These are phyloP conservation scores for Pachysandra terminalis DNA, from an alignment of 164 flowering plant genomes.

Conservation along the genomic window DNA sequence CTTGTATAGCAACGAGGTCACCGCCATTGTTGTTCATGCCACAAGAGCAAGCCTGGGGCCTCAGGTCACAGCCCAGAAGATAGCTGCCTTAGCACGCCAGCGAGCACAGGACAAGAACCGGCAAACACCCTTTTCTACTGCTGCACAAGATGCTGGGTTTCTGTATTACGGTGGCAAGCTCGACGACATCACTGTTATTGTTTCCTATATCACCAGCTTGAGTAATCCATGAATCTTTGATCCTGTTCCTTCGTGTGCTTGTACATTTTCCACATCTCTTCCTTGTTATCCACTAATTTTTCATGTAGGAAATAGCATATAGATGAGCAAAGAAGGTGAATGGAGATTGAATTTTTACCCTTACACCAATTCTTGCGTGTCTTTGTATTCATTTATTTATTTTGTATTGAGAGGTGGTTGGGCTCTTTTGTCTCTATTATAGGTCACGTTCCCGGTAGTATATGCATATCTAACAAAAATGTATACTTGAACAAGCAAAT, in stretches of 20 bases:
- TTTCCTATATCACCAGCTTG: constrained; percentile 44
- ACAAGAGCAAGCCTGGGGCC: constrained; percentile 81
- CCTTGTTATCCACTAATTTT: too few species aligned
- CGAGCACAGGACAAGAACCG: constrained; percentile 77
- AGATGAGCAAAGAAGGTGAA: too few species aligned
- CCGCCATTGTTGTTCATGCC: constrained; percentile 84
- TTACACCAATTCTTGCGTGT: too few species aligned
- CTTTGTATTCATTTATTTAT: too few species aligned
- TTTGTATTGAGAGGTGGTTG: too few species aligned
- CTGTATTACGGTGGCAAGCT: constrained; percentile 61
- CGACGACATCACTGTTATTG: constrained; percentile 67
- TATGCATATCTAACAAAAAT: too few species aligned
- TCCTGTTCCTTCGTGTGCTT: neutral
- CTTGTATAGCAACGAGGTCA: constrained; percentile 81
- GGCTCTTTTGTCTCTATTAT: too few species aligned
- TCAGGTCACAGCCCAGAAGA: constrained; percentile 89
- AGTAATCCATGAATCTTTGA: constrained; percentile 12
- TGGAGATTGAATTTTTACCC: too few species aligned
- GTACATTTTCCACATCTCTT: too few species aligned
- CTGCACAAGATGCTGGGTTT: constrained; percentile 66
- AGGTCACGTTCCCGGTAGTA: too few species aligned
- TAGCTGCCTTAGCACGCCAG: constrained; percentile 92
- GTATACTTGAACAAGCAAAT: too few species aligned
- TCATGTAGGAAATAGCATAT: too few species aligned
- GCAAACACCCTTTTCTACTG: constrained; percentile 59